Conservation (phyloP, 352 stramenopile species). For the Pythium aquatile region DNA sequence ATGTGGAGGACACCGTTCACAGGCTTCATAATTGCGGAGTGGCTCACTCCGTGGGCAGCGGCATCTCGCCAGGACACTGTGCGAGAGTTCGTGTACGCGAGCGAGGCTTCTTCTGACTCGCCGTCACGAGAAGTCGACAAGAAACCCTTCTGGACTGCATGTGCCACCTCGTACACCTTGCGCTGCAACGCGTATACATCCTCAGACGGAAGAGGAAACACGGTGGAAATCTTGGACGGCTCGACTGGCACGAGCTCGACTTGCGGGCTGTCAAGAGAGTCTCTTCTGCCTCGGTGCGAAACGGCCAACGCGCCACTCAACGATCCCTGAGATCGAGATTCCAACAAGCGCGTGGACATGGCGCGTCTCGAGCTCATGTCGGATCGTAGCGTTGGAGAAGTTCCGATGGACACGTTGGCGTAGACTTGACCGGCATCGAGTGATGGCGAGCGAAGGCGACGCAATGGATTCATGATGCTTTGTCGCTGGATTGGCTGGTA, state of each 20-base stretch:
- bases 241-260: slow-evolving; percentile 57
- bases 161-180: slow-evolving; percentile 71
- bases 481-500: slow-evolving; percentile 29
- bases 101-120: slow-evolving; percentile 51
- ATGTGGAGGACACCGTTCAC: slow-evolving; percentile 70
- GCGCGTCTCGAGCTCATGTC: not conserved
- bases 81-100: slow-evolving; percentile 73
- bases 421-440: slow-evolving; percentile 11
- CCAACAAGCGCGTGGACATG: not conserved
- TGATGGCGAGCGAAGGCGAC: slow-evolving; percentile 12
- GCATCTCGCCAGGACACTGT: slow-evolving; percentile 62
- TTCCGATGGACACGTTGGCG: not conserved
- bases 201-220: slow-evolving; percentile 74
- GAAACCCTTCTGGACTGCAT: slow-evolving; percentile 69
- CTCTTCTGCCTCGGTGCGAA: not conserved
- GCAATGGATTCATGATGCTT: slow-evolving; percentile 6
- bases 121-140: slow-evolving; percentile 60
- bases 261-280: not conserved
- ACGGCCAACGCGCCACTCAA: not conserved
- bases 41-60: slow-evolving; percentile 48
- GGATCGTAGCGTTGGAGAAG: not conserved
- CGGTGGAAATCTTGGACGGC: slow-evolving; percentile 60
- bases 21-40: slow-evolving; percentile 65
- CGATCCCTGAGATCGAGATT: not conserved
- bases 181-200: slow-evolving; percentile 69